Evolutionary conservation across 106 monocot species (phyloP).

Genomic region (Hemerocallis citrina): DNA sequence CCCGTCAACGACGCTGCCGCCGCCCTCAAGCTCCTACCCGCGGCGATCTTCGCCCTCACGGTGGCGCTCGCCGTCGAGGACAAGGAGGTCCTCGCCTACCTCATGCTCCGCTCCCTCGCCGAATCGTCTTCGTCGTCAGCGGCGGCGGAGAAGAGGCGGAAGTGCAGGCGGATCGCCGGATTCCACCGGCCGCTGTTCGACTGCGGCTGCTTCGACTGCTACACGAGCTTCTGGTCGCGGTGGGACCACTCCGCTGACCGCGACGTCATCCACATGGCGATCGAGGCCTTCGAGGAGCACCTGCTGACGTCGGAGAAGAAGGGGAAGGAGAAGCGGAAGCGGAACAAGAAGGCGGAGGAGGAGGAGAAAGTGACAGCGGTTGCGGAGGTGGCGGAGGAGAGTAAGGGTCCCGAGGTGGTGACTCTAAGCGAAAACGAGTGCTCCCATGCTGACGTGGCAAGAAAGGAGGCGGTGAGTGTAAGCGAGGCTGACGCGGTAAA

Average conservation of each 20-base stretch:
- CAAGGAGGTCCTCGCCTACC: conserved; percentile 31
- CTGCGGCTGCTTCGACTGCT: conserved; percentile 73
- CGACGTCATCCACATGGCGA: conserved; percentile 45
- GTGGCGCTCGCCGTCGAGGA: conserved; percentile 22
- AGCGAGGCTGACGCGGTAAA: background rate
- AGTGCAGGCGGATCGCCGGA: background rate
- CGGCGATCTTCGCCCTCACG: conserved; percentile 20
- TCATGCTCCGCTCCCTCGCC: conserved; percentile 19
- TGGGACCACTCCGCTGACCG: conserved; percentile 50
- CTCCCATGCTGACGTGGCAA: no score
- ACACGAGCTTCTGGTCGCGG: conserved; percentile 55
- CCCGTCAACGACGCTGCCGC: conserved; percentile 20
- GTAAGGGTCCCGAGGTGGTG: background rate
- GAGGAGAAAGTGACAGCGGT: conserved; percentile 6
- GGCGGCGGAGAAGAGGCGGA: conserved; percentile 3
- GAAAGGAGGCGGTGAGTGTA: background rate
- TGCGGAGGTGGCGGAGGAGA: background rate
- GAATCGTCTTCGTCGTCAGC: background rate
- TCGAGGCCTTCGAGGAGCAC: conserved; percentile 65
- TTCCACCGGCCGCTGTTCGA: conserved; percentile 27
- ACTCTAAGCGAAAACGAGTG: background rate
- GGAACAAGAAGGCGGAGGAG: conserved; percentile 11
- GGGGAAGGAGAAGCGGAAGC: background rate
- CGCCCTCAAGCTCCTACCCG: conserved; percentile 20
- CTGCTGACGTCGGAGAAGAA: conserved; percentile 23